Conservation (phyloP, 345 rosid genomes). For the Lepidium aucheri region DNA sequence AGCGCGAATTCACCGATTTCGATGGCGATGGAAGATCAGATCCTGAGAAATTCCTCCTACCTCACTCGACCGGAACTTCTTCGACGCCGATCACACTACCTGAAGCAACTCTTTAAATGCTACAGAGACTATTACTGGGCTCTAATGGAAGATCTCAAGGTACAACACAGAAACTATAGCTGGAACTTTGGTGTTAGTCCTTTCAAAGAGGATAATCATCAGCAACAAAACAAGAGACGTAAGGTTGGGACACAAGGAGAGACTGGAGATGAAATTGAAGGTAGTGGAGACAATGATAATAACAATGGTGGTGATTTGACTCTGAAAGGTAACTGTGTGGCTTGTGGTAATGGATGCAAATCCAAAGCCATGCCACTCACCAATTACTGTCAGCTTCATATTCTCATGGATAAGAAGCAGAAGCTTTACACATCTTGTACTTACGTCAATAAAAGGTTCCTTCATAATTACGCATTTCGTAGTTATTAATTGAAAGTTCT, state of each 20-base stretch:
- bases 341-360: conserved; percentile 57
- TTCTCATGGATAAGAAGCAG: conserved; percentile 77
- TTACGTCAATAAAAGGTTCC: conserved; percentile 67
- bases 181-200: conserved; percentile 62
- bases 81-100: conserved; percentile 50
- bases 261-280: conserved; percentile 23
- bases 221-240: conserved; percentile 21
- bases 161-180: conserved; percentile 45
- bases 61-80: conserved; percentile 68
- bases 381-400: conserved; percentile 78
- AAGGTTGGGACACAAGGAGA: background rate
- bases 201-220: conserved; percentile 33
- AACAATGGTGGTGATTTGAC: conserved; percentile 2
- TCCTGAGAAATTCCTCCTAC: conserved; percentile 50
- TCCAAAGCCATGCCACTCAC: conserved; percentile 80
- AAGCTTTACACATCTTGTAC: conserved; percentile 83
- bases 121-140: conserved; percentile 54
- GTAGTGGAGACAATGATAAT: conserved; percentile 32
- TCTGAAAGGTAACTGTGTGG: conserved; percentile 39
- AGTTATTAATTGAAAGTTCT: no score
- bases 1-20: conserved; percentile 19
- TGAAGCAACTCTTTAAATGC: conserved; percentile 46
- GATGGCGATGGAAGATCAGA: conserved; percentile 31
- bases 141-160: conserved; percentile 55
- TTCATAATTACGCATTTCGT: background rate